Evolutionary conservation across 2,329 filamentous ascomycete genomes (phyloP), one percentile per base, ranked within the genome.

Genomic region (Colletotrichum agaves): DNA sequence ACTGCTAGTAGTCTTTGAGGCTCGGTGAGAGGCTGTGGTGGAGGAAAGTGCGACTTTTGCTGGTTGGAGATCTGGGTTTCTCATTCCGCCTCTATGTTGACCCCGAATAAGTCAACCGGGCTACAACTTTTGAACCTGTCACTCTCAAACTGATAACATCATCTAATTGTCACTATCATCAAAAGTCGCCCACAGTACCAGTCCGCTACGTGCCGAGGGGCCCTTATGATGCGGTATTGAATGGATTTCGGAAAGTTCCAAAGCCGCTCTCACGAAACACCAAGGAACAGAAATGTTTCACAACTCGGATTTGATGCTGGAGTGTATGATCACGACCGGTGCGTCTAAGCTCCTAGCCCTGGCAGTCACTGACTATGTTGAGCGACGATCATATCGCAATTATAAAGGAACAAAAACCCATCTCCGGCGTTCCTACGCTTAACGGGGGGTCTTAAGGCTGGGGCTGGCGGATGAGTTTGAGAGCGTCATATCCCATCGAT

Each of bases 401-500:
- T n/a, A 5, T 17, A 11, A 12, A 19, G 5, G 5, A 8, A 2
- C 6, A 11, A 58, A 1, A 2, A 13, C 5, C 19, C 27, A 21
- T n/a, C n/a, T 15, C 6, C 37, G 5, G 31, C n/a, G 12, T 2
- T 33, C n/a, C n/a, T 19, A 27, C 31, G 61, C 1, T 5, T 46
- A 31, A 11, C 43, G 8, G 46, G 47, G 8, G 58, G 43, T 13
- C 17, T 61, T 0, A 61, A 61, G 6, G 58, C 58, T 5, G 58
- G 58, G 0, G 47, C 53, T 5, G 58, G 58, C 21, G 58, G 47
- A 61, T 31, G 53, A 35, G 11, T 41, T 53, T 12, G 58, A 61
- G 27, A 61, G 53, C 23, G 21, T 61, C 35, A 52, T 61, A 3
- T n/a, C n/a, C n/a, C n/a, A n/a, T n/a, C n/a, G n/a, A n/a, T n/a